A percentile compares a stretch with the other conserved stretches of the same genome.
These are phyloP conservation scores for Rusavskia elegans DNA, from an alignment of 495 filamentous ascomycete species.

Conservation along the genomic window DNA sequence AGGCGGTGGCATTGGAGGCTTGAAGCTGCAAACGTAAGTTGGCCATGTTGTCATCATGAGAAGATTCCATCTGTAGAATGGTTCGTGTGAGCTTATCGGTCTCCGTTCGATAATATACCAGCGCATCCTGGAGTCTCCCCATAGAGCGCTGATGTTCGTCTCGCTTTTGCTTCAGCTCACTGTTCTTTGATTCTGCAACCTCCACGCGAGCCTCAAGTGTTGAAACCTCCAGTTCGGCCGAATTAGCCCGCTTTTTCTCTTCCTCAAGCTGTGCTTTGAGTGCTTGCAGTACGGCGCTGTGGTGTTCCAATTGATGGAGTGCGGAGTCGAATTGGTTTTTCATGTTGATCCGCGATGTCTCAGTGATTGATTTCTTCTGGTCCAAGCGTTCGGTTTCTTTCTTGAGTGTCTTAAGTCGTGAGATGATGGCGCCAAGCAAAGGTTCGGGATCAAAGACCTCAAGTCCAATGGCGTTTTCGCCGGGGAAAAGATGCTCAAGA, in stretches of 20 bases:
- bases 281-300: conserved; percentile 22
- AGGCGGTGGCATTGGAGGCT: conserved; percentile 26
- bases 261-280: neutral
- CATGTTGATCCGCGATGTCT: conserved; percentile 13
- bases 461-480: conserved; percentile 36
- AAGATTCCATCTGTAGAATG: conserved; percentile 40
- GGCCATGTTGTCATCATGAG: conserved; percentile 24
- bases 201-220: conserved; percentile 16
- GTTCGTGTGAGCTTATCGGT: conserved; percentile 44
- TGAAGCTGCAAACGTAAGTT: conserved; percentile 17
- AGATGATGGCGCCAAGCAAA: conserved; percentile 9
- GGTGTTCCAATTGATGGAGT: conserved; percentile 17
- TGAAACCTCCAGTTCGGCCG: neutral
- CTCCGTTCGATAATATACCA: conserved; percentile 49
- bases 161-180: conserved; percentile 35
- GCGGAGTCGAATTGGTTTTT: conserved; percentile 27
- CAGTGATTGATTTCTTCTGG: conserved; percentile 1
- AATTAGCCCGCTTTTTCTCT: neutral
- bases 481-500: conserved; percentile 50
- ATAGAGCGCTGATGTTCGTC: conserved; percentile 41
- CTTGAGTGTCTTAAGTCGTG: conserved; percentile 2
- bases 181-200: conserved; percentile 25
- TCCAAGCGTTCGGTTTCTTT: neutral
- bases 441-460: conserved; percentile 5
- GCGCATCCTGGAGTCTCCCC: conserved; percentile 42